A percentile compares a stretch with the other conserved stretches of the same genome.
Evolutionary conservation across 345 rosid genomes (phyloP).

Genomic region (Durio zibethinus): DNA sequence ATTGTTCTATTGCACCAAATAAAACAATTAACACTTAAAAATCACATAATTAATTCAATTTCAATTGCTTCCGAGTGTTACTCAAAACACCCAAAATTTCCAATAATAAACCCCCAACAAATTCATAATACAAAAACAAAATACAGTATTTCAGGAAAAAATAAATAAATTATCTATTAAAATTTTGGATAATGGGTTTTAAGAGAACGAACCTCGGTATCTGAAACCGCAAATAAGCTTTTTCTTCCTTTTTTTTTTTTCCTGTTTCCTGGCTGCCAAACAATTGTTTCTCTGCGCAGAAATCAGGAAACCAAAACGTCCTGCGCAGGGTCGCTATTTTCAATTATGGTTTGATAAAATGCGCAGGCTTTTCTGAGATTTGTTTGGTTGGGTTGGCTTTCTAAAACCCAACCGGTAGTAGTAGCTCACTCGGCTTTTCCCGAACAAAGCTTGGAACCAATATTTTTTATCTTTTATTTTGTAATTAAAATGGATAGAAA

Average conservation of each 20-base stretch:
- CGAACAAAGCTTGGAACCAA: neutral
- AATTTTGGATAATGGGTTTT: neutral
- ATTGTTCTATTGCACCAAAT: neutral
- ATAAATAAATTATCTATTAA: neutral
- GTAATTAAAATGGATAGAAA: no score
- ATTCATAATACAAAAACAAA: neutral
- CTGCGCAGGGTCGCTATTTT: neutral
- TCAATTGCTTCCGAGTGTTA: no score
- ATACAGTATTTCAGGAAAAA: no score
- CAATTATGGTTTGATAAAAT: neutral
- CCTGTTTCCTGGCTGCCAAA: neutral
- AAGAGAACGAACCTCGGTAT: neutral
- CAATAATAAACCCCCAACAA: neutral
- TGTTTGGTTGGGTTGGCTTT: neutral
- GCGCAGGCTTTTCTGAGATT: neutral
- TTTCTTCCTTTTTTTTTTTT: neutral
- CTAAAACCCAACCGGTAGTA: neutral
- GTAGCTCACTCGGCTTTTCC: neutral
- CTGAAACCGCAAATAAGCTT: neutral
- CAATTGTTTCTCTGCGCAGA: neutral
- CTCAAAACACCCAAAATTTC: neutral
- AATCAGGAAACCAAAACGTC: neutral
- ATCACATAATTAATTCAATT: neutral
- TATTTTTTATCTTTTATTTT: no score
- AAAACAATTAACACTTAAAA: conserved; percentile 1